phyloP scores from a whole-genome alignment of 768 basidiomycete genomes.

The Phallus indusiatus region DNA sequence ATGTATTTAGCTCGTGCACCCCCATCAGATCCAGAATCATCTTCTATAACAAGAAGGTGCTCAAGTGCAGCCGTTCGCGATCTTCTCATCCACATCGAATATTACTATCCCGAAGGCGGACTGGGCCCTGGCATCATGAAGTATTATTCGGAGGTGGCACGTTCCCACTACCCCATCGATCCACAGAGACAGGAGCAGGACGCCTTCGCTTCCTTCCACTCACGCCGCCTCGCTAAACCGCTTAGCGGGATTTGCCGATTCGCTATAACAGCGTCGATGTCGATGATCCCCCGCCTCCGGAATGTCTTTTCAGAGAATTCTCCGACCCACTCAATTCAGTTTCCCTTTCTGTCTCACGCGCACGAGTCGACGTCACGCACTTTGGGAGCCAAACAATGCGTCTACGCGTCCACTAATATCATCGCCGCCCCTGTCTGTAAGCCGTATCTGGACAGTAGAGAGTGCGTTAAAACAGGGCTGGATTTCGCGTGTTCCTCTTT shows the following conservation, averaged over 20 bases:
- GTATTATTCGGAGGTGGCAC: not conserved
- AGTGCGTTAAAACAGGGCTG: too few species aligned
- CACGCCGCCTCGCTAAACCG: conserved; percentile 1
- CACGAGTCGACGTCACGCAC: too few species aligned
- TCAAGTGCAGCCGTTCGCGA: not conserved
- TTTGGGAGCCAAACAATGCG: conserved; percentile 40
- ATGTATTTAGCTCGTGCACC: conserved; percentile 5
- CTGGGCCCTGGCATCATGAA: conserved; percentile 1
- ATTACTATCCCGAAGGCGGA: conserved; percentile 3
- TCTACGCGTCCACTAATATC: conserved; percentile 21
- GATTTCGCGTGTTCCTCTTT: too few species aligned
- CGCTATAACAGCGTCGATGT: too few species aligned
- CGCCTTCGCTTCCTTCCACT: conserved; percentile 2
- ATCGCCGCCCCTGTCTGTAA: not conserved
- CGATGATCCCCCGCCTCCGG: not conserved
- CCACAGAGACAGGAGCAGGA: too few species aligned
- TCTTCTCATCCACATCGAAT: conserved; percentile 4
- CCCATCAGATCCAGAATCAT: conserved; percentile 3
- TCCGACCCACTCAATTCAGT: too few species aligned
- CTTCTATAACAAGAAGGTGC: not conserved
- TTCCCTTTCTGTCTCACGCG: conserved; percentile 32
- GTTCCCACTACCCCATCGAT: not conserved
- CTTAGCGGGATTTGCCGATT: conserved; percentile 2
- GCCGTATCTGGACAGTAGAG: too few species aligned
- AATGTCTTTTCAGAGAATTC: not conserved